These are phyloP conservation scores for Clarireedia paspali DNA, from an alignment of 2,329 filamentous ascomycete species.

Conservation along the genomic window DNA sequence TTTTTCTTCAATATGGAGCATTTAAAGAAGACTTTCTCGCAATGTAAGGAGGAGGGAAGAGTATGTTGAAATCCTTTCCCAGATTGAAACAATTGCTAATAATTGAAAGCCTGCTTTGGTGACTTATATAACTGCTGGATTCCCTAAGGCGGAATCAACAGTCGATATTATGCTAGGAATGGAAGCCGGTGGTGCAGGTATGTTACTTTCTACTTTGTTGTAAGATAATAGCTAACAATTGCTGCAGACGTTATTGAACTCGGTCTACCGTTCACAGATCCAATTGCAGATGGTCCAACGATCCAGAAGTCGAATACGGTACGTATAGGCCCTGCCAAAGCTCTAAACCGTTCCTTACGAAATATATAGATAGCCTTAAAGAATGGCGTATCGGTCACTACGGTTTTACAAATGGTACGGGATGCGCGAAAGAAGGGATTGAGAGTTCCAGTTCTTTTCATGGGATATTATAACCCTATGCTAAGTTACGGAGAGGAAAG, in stretches of 20 bases:
- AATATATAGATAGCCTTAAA: slow-evolving; percentile 56
- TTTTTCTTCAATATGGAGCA: slow-evolving; percentile 32
- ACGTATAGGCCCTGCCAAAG: slow-evolving; percentile 22
- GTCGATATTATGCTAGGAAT: slow-evolving; percentile 79
- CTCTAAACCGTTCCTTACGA: slow-evolving; percentile 12
- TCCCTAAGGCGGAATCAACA: slow-evolving; percentile 73
- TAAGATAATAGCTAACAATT: slow-evolving; percentile 1
- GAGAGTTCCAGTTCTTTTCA: slow-evolving; percentile 76
- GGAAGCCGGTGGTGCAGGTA: slow-evolving; percentile 88
- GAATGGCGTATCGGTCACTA: slow-evolving; percentile 79
- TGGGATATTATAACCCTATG: slow-evolving; percentile 99
- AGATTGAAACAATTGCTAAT: slow-evolving; percentile 8
- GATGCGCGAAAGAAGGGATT: slow-evolving; percentile 71
- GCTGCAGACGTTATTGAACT: slow-evolving; percentile 82
- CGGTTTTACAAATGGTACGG: slow-evolving; percentile 75
- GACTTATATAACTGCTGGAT: slow-evolving; percentile 94
- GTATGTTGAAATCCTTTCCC: slow-evolving; percentile 22
- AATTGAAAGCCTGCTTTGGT: slow-evolving; percentile 56
- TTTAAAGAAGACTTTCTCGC: slow-evolving; percentile 48
- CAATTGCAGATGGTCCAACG: slow-evolving; percentile 93
- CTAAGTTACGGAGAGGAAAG: slow-evolving; percentile 90
- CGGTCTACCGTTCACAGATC: slow-evolving; percentile 93
- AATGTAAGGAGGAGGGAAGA: slow-evolving; percentile 45
- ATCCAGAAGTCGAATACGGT: slow-evolving; percentile 93
- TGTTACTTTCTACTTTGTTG: slow-evolving; percentile 19